Evolutionary conservation across 192 early-diverging fungal genomes (phyloP).

Genomic region (Chytriomyces confervae): DNA sequence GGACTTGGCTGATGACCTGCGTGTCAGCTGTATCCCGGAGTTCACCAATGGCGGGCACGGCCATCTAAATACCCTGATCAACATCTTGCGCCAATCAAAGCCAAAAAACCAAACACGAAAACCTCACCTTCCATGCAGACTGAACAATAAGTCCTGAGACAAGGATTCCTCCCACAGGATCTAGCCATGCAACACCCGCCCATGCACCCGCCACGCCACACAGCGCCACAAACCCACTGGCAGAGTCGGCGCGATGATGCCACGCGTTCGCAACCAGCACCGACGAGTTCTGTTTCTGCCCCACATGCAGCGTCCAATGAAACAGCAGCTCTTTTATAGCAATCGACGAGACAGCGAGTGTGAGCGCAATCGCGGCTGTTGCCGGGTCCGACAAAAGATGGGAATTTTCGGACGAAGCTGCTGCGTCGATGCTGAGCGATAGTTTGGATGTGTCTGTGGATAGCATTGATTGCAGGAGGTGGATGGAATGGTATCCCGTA

Average conservation of each 20-base stretch:
- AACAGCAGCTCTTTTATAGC: conserved; percentile 79
- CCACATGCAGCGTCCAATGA: conserved; percentile 73
- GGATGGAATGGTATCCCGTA: conserved; percentile 70
- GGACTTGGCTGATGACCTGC: conserved; percentile 35
- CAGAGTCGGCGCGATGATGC: conserved; percentile 84
- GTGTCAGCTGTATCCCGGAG: conserved; percentile 57
- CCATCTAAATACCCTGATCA: conserved; percentile 45
- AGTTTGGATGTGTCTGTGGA: background rate
- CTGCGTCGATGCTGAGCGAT: conserved; percentile 5
- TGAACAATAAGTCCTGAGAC: conserved; percentile 61
- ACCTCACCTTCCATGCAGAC: background rate
- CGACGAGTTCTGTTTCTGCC: conserved; percentile 62
- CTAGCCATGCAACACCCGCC: conserved; percentile 71
- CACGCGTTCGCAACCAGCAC: conserved; percentile 86
- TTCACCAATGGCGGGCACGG: conserved; percentile 61
- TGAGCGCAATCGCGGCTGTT: conserved; percentile 70
- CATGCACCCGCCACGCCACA: conserved; percentile 77
- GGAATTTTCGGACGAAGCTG: background rate
- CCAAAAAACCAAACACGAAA: background rate
- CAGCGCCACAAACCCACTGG: conserved; percentile 73
- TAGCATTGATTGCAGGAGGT: conserved; percentile 53
- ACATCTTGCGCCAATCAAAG: background rate
- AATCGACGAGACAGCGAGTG: conserved; percentile 73
- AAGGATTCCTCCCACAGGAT: conserved; percentile 77
- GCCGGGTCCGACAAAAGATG: conserved; percentile 29